Base-by-base conservation (phyloP, 306 rosid genomes). In the Castanea sativa region DNA sequence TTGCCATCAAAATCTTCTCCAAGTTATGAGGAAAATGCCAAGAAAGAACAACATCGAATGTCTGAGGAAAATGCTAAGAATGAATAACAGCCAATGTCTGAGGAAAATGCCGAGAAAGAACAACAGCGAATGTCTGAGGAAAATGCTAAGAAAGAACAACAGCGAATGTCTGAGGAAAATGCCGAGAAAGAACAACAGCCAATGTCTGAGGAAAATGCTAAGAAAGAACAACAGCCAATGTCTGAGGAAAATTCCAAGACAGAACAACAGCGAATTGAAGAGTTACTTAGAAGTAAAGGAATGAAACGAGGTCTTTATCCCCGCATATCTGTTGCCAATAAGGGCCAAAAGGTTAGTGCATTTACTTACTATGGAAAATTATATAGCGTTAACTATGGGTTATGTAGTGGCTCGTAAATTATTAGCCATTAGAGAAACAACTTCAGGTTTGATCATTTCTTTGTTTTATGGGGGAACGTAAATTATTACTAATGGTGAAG, bases 331-430 rank as follows among this genome's bases (percentile, higher is more conserved):
- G 91, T 91, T 68, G 86, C 90, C 18, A 87, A 81, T 70, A 92
- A 88, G 82, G 98, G 98, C 74, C 91, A 88, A 73, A 88, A 87
- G 98, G 98, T 94, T 78, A 25, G 58, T 15, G 65, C 73, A 63
- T 18, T 70, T 64, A 41, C 53, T n/a, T 23, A 38, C 5, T 21
- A 20, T 14, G 45, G 74, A 38, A 38, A 71, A 5, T 49, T 20
- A n/a, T 67, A 30, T 25, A 9, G 73, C 59, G 2, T 58, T 78
- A 14, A 29, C n/a, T 45, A 11, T 43, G 10, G 1, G 33, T 72
- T 49, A 16, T 61, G 2, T 51, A 29, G 41, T n/a, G 29, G 14
- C 71, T 67, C 15, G 12, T 65, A 65, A 30, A 14, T 18, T 7
- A 38, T 38, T 32, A 32, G 71, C 45, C 71, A 18, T 5, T 7